A percentile compares a stretch with the other conserved stretches of the same genome.
Evolutionary conservation across 2,329 filamentous ascomycete species (phyloP).

Genomic region (Hypoxylon sp.): DNA sequence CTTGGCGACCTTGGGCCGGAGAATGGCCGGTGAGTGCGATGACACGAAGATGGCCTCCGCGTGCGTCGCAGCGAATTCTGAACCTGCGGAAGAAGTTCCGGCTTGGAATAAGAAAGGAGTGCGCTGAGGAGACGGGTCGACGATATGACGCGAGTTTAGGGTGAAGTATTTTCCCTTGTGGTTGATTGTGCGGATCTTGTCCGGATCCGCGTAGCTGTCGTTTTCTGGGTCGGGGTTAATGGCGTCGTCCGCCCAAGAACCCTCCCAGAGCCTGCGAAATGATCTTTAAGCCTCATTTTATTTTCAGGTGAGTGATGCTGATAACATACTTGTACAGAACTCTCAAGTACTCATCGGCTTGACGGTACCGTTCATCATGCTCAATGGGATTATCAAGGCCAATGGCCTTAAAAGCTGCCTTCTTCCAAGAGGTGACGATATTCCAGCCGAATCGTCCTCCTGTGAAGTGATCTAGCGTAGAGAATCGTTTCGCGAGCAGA

Average conservation of each 20-base stretch:
- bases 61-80: constrained; percentile 69
- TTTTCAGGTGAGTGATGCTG: not conserved
- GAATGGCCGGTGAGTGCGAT: constrained; percentile 64
- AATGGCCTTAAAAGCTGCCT: constrained; percentile 74
- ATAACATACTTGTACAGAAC: constrained; percentile 71
- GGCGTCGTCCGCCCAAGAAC: constrained; percentile 71
- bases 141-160: constrained; percentile 61
- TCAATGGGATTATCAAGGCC: constrained; percentile 70
- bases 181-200: constrained; percentile 72
- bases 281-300: constrained; percentile 5
- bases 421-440: constrained; percentile 70
- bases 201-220: constrained; percentile 71
- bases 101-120: constrained; percentile 73
- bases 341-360: constrained; percentile 73
- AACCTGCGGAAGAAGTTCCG: constrained; percentile 71
- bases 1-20: constrained; percentile 65
- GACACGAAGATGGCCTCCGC: constrained; percentile 74
- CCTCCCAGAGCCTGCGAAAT: constrained; percentile 64
- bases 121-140: constrained; percentile 69
- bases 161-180: constrained; percentile 71
- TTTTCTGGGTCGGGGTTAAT: constrained; percentile 66
- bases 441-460: constrained; percentile 75
- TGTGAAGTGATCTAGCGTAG: constrained; percentile 74
- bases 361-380: constrained; percentile 72
- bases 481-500: constrained; percentile 73